Base-by-base conservation (phyloP, 2,329 filamentous ascomycete genomes). In the Fusarium citri region DNA sequence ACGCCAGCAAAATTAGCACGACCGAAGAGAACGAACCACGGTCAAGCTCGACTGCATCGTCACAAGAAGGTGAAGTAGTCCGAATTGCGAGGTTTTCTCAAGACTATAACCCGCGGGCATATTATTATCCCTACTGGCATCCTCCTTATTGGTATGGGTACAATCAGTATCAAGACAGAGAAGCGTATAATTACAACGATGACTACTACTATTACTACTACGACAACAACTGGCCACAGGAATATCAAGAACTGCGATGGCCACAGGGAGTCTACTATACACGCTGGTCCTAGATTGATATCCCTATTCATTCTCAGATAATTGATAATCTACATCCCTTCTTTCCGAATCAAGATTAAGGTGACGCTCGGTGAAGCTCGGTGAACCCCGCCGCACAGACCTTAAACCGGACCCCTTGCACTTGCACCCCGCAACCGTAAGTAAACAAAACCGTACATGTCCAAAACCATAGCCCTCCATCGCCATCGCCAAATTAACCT, bases 371-470 rank as follows among this genome's bases (percentile, higher is more conserved):
- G 69, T 72, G 62, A 40, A 64, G 46, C 46, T 65, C 63, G 71
- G 69, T 75, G 69, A 75, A 62, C 64, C 72, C 63, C 71, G 41
- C 72, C 69, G 73, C 73, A 75, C 73, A 65, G 73, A 74, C 73
- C 71, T 40, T 28, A 20, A n/a, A 26, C 23, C 31, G 8, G 49
- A 51, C 56, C 57, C 58, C 45, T 63, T 72, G 18, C 18, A 37
- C 6, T 37, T 37, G 34, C 71, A 71, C 72, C 72, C 73, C 72
- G 72, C 73, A 75, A 75, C 73, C 71, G 63, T 58, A 75, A 75
- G 73, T 75, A 75, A 75, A 75, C 73, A 75, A 74, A 74, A 47
- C 64, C 56, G 41, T 20, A 55, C 50, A 41, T 56, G 41, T 34
- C 54, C 59, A 45, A 66, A 50, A 28, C 40, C 54, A 41, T 15